Conservation (phyloP, 331 rosid genomes). For the Quercus phellos region DNA sequence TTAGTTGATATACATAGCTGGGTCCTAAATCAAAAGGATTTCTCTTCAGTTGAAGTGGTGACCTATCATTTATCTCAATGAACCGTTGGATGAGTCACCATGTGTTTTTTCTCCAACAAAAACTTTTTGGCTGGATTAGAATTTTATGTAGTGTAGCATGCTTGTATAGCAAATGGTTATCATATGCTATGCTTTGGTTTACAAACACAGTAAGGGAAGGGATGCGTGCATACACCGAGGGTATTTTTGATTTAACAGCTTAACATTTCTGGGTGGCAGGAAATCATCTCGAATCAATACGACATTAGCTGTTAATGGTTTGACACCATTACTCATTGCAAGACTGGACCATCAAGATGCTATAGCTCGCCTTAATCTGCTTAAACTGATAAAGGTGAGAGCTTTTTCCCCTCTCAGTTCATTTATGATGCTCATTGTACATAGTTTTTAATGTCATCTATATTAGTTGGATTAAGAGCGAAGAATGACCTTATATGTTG, state of each 20-base stretch:
- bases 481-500: not conserved
- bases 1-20: not conserved
- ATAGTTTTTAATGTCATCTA: not conserved
- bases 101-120: no score
- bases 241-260: not conserved
- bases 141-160: not conserved
- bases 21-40: not conserved
- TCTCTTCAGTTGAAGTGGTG: not conserved
- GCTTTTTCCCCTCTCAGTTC: not conserved
- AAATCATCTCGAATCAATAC: slow-evolving; percentile 96
- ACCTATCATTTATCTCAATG: not conserved
- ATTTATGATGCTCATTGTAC: not conserved
- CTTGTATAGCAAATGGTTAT: not conserved
- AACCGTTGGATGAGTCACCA: not conserved
- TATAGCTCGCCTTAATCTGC: slow-evolving; percentile 96
- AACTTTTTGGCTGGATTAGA: no score
- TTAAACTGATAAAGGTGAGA: slow-evolving; percentile 85
- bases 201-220: not conserved
- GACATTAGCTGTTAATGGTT: slow-evolving; percentile 89
- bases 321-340: slow-evolving; percentile 87
- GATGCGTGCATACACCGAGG: no score
- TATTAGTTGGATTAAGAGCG: not conserved
- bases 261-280: slow-evolving; percentile 43
- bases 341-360: slow-evolving; percentile 98
- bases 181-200: not conserved